Base-by-base conservation (phyloP, 495 filamentous ascomycete species). In the Podospora anserina region DNA sequence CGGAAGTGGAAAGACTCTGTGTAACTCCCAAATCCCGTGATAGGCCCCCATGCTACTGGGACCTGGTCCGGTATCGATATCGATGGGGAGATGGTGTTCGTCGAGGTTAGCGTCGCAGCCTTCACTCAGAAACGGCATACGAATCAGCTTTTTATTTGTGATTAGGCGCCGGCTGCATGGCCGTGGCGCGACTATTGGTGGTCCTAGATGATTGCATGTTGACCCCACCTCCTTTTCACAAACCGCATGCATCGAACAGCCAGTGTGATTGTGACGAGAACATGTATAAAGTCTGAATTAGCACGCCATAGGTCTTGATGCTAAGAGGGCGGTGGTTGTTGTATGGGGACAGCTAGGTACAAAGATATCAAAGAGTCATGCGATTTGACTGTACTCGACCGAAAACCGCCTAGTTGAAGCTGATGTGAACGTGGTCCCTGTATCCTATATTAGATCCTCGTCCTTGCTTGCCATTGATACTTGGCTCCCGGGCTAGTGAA, bases 351-450 rank as follows among this genome's bases (percentile, higher is more conserved):
- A 23, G 20, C 20, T 49, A 49, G 5, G 9, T 49, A 49, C 39
- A 49, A 49, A 49, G 39, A 49, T 49, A 49, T 23, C 32, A 11
- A 5, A 39, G 9, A 34, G 32, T 39, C 32, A 39, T 39, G 11
- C 2, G 32, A 39, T 39, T 39, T 39, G 32, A 39, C 32, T 11
- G 5, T 39, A 5, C 32, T 39, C 32, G 32, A 5, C 32, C 32
- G 5, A 11, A 39, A 3, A 4, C 32, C 39, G 9, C 39, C 34
- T 59, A 68, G 9, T 68, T 68, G 66, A 68, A 68, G 66, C 66
- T 68, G 53, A 68, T 61, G 19, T 68, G 61, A 11, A 68, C 66
- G 15, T 68, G 61, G 54, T 68, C 61, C 66, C 66, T 68, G 23
- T 13, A 34, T 54, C 4, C 7, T 4, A 5, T 7, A 49, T 63